Percentiles rank a stretch among this genome's conserved stretches.
phyloP scores from a whole-genome alignment of 768 basidiomycete species.

The Amanita rimosa region DNA sequence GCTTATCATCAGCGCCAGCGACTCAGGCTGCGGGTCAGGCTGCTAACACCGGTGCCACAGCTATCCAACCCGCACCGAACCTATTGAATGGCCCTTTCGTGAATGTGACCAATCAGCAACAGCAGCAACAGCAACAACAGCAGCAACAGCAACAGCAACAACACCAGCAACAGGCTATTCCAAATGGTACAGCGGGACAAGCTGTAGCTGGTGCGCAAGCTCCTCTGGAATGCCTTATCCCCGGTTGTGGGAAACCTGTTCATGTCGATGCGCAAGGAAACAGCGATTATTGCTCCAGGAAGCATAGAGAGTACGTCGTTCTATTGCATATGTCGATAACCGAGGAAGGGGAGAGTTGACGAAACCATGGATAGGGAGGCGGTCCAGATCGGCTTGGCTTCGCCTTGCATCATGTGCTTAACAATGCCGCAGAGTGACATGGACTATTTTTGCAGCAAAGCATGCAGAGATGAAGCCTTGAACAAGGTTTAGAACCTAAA shows the following conservation, averaged over 20 bases:
- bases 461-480: slow-evolving; percentile 50
- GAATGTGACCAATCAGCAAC: too few species aligned
- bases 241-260: slow-evolving; percentile 45
- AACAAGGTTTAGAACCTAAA: slow-evolving; percentile 25
- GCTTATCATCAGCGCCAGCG: neutral
- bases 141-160: slow-evolving; percentile 7
- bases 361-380: slow-evolving; percentile 37
- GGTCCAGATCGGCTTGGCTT: slow-evolving; percentile 35
- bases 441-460: slow-evolving; percentile 53
- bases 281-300: slow-evolving; percentile 47
- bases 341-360: neutral
- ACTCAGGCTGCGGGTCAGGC: slow-evolving; percentile 7
- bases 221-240: slow-evolving; percentile 36
- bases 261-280: slow-evolving; percentile 42
- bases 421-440: slow-evolving; percentile 43
- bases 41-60: neutral
- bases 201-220: slow-evolving; percentile 19
- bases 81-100: slow-evolving; percentile 28
- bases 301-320: slow-evolving; percentile 49
- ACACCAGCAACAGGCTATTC: neutral
- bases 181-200: neutral
- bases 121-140: too few species aligned
- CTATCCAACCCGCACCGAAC: slow-evolving; percentile 7
- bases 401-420: slow-evolving; percentile 57
- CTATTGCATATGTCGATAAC: slow-evolving; percentile 1